phyloP scores from a whole-genome alignment of 768 basidiomycete genomes.

The Leccinum ochraceum region DNA sequence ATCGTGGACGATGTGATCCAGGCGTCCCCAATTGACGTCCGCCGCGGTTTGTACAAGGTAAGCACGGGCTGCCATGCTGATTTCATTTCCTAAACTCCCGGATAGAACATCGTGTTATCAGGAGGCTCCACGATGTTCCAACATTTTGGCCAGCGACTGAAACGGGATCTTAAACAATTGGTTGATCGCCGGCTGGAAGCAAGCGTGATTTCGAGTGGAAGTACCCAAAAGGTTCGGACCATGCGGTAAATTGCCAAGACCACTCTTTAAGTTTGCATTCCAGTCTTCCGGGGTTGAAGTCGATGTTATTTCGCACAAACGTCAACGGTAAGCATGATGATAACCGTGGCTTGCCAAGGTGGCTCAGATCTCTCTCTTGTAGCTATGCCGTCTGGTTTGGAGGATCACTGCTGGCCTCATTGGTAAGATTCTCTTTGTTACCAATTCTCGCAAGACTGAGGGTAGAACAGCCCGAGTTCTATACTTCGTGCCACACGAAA shows the following conservation, averaged over 20 bases:
- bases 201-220: constrained; percentile 73
- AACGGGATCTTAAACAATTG: constrained; percentile 91
- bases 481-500: constrained; percentile 90
- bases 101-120: constrained; percentile 94
- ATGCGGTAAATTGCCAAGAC: neutral
- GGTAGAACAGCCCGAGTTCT: constrained; percentile 81
- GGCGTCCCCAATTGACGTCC: constrained; percentile 93
- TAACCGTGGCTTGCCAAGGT: neutral
- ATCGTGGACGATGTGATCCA: constrained; percentile 97
- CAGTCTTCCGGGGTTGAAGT: constrained; percentile 97
- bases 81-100: neutral
- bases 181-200: constrained; percentile 89
- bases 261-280: constrained; percentile 6
- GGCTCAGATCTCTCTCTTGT: constrained; percentile 10
- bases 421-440: constrained; percentile 49
- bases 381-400: constrained; percentile 98
- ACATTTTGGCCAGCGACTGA: constrained; percentile 95
- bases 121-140: constrained; percentile 99
- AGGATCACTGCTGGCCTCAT: constrained; percentile 89
- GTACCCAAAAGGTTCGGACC: constrained; percentile 63
- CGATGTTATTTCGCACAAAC: constrained; percentile 97
- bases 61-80: neutral
- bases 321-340: constrained; percentile 66
- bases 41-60: constrained; percentile 95
- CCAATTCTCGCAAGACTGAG: constrained; percentile 3